Base-by-base conservation (phyloP, 2,329 filamentous ascomycete species). In the Xylariaceae sp. region DNA sequence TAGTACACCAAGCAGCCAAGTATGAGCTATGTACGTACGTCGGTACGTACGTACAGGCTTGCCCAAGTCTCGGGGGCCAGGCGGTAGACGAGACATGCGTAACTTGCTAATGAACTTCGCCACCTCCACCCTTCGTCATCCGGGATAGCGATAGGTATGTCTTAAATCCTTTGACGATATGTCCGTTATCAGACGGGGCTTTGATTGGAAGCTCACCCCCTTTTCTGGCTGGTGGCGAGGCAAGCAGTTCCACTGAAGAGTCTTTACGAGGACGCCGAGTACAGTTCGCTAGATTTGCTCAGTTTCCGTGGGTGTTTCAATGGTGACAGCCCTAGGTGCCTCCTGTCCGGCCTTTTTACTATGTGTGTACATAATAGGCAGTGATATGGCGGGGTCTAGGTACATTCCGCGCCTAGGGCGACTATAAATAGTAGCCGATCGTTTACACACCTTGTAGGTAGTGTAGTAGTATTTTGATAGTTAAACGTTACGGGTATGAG, bases 101-200 rank as follows among this genome's bases (percentile, higher is more conserved):
- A 50, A n/a, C 32, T 43, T 43, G 49, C 48, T 12, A 40, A 20
- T 21, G n/a, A 18, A 10, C 21, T 49, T 21, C 52, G 56, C 56
- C 52, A 52, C 46, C 44, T 50, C 49, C 56, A 44, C 55, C 5
- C 9, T 40, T 42, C 40, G 51, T 52, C 49, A 40, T 9, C 4
- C 9, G 9, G 23, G 23, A 4, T 26, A 26, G 23, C 23, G 23
- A 26, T 26, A 26, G 23, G 23, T 4, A 4, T 26, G 23, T 26
- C 23, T 37, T 37, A 14, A 14, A 37, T 37, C 32, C 32, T 37
- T 37, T 10, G 32, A 12, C 32, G 3, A 16, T 37, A 37, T n/a
- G n/a, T n/a, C n/a, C 14, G 12, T 7, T 37, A 16, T 37, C 32
- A 3, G 12, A 16, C 14, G 6, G 6, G 32, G 14, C 32, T 37